Conservation (phyloP, 352 stramenopile genomes). For the Phytophthora pinifolia region DNA sequence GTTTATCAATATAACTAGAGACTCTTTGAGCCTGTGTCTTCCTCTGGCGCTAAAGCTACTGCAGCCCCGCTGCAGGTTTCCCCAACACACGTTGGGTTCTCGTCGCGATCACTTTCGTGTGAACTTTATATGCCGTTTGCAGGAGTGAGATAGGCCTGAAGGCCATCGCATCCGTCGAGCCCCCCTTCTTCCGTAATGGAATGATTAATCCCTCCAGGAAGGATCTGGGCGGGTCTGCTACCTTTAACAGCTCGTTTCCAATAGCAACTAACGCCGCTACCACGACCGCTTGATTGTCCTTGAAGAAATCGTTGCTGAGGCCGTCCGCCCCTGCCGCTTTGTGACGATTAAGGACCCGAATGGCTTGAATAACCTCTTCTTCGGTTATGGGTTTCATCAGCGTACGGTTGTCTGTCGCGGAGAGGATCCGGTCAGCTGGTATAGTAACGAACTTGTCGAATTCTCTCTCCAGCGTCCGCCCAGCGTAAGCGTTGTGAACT, state of each 20-base stretch:
- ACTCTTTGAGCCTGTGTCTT: background rate
- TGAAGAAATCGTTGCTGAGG: slow-evolving; percentile 4
- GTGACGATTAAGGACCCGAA: background rate
- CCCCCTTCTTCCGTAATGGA: background rate
- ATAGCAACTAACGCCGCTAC: background rate
- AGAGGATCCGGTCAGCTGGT: background rate
- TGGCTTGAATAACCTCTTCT: background rate
- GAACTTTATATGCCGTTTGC: background rate
- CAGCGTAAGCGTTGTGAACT: background rate
- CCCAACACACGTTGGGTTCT: background rate
- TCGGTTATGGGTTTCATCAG: background rate
- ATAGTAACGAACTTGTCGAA: slow-evolving; percentile 2
- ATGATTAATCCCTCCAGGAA: slow-evolving; percentile 3
- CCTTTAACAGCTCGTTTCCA: background rate
- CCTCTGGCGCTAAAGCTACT: slow-evolving; percentile 1
- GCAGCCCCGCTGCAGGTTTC: background rate
- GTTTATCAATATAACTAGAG: too few relatives aligned
- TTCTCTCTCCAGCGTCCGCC: background rate
- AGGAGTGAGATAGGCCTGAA: slow-evolving; percentile 2
- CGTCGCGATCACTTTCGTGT: background rate
- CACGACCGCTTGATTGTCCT: background rate
- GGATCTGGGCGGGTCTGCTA: background rate
- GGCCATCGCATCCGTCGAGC: slow-evolving; percentile 1
- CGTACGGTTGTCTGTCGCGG: background rate
- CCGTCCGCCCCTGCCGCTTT: background rate